Evolutionary conservation across 139 green algal genomes (phyloP).

Genomic region (Tetraselmis striata): DNA sequence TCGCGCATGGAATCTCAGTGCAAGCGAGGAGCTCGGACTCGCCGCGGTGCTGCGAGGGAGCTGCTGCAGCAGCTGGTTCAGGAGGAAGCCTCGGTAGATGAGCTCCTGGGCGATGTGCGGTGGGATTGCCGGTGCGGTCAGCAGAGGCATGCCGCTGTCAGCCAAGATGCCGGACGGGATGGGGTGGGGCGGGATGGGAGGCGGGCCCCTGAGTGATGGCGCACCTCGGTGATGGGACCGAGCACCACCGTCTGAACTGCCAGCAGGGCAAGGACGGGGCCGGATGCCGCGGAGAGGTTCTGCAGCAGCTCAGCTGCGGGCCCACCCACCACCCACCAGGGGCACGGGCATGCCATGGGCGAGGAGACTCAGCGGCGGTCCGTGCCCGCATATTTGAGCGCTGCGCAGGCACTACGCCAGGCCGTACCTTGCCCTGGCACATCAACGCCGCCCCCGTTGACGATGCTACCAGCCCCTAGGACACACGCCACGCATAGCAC

Average conservation of each 20-base stretch:
- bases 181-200: no score
- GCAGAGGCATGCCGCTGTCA: background rate
- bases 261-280: background rate
- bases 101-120: background rate
- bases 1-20: no score
- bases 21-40: no score
- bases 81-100: background rate
- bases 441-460: no score
- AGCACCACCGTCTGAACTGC: background rate
- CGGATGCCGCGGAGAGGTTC: background rate
- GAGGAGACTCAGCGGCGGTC: no score
- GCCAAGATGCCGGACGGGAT: background rate
- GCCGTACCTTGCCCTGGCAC: no score
- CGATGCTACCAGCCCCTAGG: no score
- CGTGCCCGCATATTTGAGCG: no score
- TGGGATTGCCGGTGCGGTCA: background rate
- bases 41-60: background rate
- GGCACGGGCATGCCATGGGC: background rate
- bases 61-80: background rate
- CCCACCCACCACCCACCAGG: background rate
- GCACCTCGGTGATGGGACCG: background rate
- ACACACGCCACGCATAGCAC: background rate
- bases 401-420: no score
- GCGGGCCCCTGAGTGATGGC: no score
- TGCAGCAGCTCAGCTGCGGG: background rate